Evolutionary conservation across 164 flowering plant genomes (phyloP), one percentile per base, ranked within the genome.

Genomic region (Vitis rotundifolia): DNA sequence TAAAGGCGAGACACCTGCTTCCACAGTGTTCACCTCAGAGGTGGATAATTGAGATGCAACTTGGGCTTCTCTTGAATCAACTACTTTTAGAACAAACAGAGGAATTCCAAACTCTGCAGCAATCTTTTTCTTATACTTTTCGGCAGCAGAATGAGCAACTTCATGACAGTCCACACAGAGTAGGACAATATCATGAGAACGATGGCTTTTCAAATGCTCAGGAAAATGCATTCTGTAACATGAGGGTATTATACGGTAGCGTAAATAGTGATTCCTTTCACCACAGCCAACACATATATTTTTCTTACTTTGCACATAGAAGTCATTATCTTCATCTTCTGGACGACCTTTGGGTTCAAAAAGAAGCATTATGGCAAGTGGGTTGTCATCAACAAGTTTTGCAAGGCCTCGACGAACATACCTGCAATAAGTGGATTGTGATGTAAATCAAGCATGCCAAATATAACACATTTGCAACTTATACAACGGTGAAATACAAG

Each of bases 271-370:
- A 70, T 86, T 86, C 63, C 85, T 76, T 86, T 91, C 95, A 51
- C 99, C 99, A 79, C 99, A 96, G 8, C 99, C 89, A 61, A 96
- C 99, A 78, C 99, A 96, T 52, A 95, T 91, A 71, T 96, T 96
- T 79, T 84, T 96, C 84, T 96, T 96, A 56, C 91, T 91, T 69
- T 96, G 99, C 44, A 96, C 81, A 58, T 96, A 93, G 70, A 96
- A 96, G 49, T 88, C 97, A 82, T 96, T 96, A 50, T 74, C 98
- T 74, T 93, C 99, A 82, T 96, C 98, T 76, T 96, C 99, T 49
- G 99, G 99, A 53, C 99, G 97, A 53, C 99, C 99, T 81, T 96
- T 96, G 16, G 99, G 99, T 79, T 96, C 99, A 82, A 96, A 96
- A 55, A 90, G 89, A 77, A 96, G 97, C 92, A 85, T 87, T 74